Base-by-base conservation (phyloP, 495 filamentous ascomycete genomes). In the Zalerion maritima region DNA sequence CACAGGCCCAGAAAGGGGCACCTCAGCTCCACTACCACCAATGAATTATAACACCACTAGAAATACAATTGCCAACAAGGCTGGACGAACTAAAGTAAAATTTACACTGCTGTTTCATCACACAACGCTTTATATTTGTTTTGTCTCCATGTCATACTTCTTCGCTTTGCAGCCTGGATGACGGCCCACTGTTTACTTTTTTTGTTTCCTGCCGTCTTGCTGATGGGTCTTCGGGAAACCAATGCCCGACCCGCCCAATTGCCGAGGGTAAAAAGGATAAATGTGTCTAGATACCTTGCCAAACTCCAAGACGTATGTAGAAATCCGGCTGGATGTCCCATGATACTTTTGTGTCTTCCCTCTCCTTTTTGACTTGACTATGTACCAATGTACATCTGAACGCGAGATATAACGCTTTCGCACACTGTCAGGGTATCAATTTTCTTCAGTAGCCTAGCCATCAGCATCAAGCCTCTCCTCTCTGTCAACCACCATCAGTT, bases 401-500 rank as follows among this genome's bases (percentile, higher is more conserved):
- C n/a, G n/a, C n/a, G n/a, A n/a, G n/a, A n/a, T n/a, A n/a, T n/a
- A n/a, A n/a, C n/a, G n/a, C n/a, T n/a, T n/a, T n/a, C n/a, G n/a
- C n/a, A n/a, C n/a, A n/a, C n/a, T n/a, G n/a, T n/a, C n/a, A n/a
- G n/a, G n/a, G n/a, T n/a, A n/a, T n/a, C n/a, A n/a, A n/a, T n/a
- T n/a, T n/a, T n/a, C n/a, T n/a, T n/a, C n/a, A n/a, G n/a, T n/a
- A n/a, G n/a, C n/a, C n/a, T n/a, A n/a, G n/a, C n/a, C n/a, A n/a
- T n/a, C n/a, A n/a, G n/a, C n/a, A n/a, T n/a, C n/a, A n/a, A n/a
- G n/a, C 23, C 47, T 49, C 45, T 68, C 65, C 10, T 57, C 52
- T 24, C 64, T 48, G 27, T 46, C 41, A 2, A 60, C 58, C 20
- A 52, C 57, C 34, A 17, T 29, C 54, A 54, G 32, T 38, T 55